Evolutionary conservation across 2,329 filamentous ascomycete genomes (phyloP).

Genomic region (Stemphylium vesicarium): DNA sequence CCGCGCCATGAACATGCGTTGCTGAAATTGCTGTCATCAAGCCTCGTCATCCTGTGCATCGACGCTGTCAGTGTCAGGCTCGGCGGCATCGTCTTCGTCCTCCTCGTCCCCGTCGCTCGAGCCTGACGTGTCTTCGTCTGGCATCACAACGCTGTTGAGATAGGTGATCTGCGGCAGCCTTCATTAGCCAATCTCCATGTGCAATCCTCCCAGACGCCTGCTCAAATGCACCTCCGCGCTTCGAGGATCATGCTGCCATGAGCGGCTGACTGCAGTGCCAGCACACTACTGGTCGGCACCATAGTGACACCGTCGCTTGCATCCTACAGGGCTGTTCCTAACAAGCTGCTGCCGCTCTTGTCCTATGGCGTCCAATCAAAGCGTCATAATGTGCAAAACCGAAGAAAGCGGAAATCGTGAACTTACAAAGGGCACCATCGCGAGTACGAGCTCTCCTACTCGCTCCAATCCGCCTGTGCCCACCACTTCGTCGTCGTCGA

Average conservation of each 20-base stretch:
- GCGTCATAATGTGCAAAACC: not conserved
- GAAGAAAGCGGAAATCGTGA: not conserved
- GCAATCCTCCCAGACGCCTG: slow-evolving; percentile 1
- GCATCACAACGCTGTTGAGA: slow-evolving; percentile 59
- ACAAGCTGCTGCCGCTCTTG: slow-evolving; percentile 1
- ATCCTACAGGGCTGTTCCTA: slow-evolving; percentile 27
- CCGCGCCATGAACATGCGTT: slow-evolving; percentile 28
- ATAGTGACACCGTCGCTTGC: slow-evolving; percentile 20
- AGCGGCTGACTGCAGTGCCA: slow-evolving; percentile 44
- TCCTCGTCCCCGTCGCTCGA: slow-evolving; percentile 39
- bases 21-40: slow-evolving; percentile 19
- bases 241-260: slow-evolving; percentile 10
- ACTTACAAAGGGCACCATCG: slow-evolving; percentile 82
- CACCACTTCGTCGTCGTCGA: slow-evolving; percentile 69
- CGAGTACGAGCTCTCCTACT: slow-evolving; percentile 68
- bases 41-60: slow-evolving; percentile 17
- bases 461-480: slow-evolving; percentile 67
- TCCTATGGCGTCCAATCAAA: slow-evolving; percentile 6
- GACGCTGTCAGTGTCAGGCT: slow-evolving; percentile 17
- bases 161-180: slow-evolving; percentile 54
- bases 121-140: slow-evolving; percentile 49
- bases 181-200: slow-evolving; percentile 27
- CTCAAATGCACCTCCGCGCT: not conserved
- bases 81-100: slow-evolving; percentile 28
- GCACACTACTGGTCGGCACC: slow-evolving; percentile 30